These are phyloP conservation scores for Nematocida sp. DNA, from an alignment of 371 early-diverging fungal species.

Conservation along the genomic window DNA sequence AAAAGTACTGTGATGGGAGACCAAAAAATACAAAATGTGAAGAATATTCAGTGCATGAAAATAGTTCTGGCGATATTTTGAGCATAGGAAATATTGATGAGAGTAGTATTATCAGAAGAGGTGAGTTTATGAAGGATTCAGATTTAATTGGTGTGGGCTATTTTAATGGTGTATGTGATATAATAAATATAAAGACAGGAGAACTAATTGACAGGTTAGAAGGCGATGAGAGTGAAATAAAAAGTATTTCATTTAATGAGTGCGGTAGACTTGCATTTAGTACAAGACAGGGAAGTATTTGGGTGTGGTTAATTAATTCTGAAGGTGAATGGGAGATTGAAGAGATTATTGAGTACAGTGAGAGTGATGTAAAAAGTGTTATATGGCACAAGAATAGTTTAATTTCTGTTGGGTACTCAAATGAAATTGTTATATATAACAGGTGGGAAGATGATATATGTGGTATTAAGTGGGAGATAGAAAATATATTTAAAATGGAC, in stretches of 20 bases:
- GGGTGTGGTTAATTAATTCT: constrained; percentile 39
- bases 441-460: constrained; percentile 54
- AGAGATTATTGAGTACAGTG: constrained; percentile 59
- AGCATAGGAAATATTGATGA: not conserved
- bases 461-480: constrained; percentile 54
- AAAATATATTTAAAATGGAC: constrained; percentile 26
- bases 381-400: constrained; percentile 15
- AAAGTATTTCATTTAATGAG: constrained; percentile 8
- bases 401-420: constrained; percentile 21
- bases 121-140: constrained; percentile 1
- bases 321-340: constrained; percentile 48
- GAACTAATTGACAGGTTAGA: constrained; percentile 14
- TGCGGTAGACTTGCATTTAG: constrained; percentile 16
- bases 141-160: constrained; percentile 24
- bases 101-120: not conserved
- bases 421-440: constrained; percentile 39
- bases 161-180: constrained; percentile 44
- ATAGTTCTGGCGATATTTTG: not conserved
- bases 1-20: not conserved
- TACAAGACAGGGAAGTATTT: constrained; percentile 42
- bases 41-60: not conserved
- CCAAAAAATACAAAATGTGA: not conserved
- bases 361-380: constrained; percentile 44
- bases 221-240: constrained; percentile 45
- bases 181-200: constrained; percentile 3